Conservation (phyloP, 768 basidiomycete genomes). For the Mycena galericulata region DNA sequence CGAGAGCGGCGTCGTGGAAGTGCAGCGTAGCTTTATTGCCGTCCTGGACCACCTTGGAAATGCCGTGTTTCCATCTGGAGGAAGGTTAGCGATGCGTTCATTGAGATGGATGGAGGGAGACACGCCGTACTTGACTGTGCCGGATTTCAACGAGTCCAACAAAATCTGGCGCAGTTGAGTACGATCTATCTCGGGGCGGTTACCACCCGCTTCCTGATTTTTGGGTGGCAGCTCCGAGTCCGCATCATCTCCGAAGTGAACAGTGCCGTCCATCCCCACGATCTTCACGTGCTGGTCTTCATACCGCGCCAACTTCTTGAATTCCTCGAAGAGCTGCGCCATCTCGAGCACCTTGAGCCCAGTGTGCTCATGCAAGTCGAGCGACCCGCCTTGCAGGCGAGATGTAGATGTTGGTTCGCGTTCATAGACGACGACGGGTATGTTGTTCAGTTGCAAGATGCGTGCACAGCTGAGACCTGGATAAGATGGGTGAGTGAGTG, state of each 20-base stretch:
- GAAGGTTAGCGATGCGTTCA: not conserved
- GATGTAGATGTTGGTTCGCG: conserved; percentile 1
- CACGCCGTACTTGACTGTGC: not conserved
- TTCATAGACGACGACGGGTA: conserved; percentile 6
- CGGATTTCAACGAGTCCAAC: conserved; percentile 2
- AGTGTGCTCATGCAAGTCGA: conserved; percentile 5
- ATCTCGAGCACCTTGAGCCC: conserved; percentile 8
- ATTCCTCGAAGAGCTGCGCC: not conserved
- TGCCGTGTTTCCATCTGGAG: conserved; percentile 8
- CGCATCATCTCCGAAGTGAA: conserved; percentile 10
- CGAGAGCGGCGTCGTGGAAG: conserved; percentile 4
- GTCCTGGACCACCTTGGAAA: conserved; percentile 8
- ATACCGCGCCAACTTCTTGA: conserved; percentile 11
- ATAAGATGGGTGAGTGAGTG: not conserved
- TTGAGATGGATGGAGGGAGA: not conserved
- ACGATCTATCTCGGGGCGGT: conserved; percentile 9
- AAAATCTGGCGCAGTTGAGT: conserved; percentile 7
- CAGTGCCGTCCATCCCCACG: conserved; percentile 9
- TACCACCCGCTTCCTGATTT: not conserved
- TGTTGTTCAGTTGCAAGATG: conserved; percentile 4
- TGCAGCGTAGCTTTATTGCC: not conserved
- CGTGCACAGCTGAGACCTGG: conserved; percentile 6
- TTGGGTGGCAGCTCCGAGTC: not conserved
- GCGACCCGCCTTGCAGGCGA: conserved; percentile 11
- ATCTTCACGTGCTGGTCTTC: conserved; percentile 12